Base-by-base conservation (phyloP, 2,329 filamentous ascomycete species). In the Trichoderma semiorbis region DNA sequence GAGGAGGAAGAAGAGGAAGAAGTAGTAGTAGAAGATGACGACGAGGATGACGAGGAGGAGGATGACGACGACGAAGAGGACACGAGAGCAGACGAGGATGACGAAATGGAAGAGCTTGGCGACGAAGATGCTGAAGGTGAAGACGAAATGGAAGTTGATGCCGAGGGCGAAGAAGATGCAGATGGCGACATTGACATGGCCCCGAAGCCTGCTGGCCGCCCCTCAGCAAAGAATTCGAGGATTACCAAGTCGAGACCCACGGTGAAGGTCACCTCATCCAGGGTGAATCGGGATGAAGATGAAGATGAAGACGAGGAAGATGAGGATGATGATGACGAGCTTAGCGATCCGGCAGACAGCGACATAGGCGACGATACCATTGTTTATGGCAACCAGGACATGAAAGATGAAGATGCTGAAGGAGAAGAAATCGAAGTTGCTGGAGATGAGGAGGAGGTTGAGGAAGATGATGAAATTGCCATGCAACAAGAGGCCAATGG, bases 291-390 rank as follows among this genome's bases (percentile, higher is more conserved):
- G 7, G 39, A 69, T 18, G 66, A 57, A 39, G 85, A 86, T 26
- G 84, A 85, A 32, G 84, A 85, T 7, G 85, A 86, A 5, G 85
- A 86, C 50, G 85, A 87, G 7, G 82, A 82, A 10, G 84, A 86
- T 24, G 85, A 86, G 24, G 85, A 86, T 53, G 85, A 85, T n/a
- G 85, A 87, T 11, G 87, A 88, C 53, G 86, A 88, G 74, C 83
- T 89, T 5, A 89, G 86, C 74, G 87, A 89, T 53, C 81, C 87
- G 7, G 81, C 76, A 10, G 85, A 88, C 60, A 88, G 85, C 73
- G 85, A 88, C 21, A 81, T 79, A 11, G 79, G 77, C 18, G 80
- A 82, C 36, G 77, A 80, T 30, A 83, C 79, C 57, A 77, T 82
- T 74, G 80, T 79, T 7, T 78, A 82, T 80, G 75, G 82, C 8